Evolutionary conservation across 2,329 filamentous ascomycete genomes (phyloP).

Genomic region (Cercospora beticola): DNA sequence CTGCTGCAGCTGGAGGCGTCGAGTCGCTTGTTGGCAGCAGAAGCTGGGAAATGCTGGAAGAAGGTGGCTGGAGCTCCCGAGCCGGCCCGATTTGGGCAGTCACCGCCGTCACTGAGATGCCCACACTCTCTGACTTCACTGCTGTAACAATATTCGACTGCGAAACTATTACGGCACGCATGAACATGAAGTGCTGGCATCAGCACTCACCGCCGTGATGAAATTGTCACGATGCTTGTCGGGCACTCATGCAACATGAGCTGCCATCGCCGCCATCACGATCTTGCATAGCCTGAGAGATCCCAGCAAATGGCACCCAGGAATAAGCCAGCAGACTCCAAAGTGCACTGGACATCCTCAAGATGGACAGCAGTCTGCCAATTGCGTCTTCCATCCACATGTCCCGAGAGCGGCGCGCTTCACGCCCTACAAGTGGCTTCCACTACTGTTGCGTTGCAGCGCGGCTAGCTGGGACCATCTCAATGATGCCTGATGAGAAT

Average conservation of each 20-base stretch:
- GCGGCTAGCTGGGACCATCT: background rate
- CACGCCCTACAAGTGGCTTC: background rate
- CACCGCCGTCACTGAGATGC: background rate
- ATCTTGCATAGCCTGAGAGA: background rate
- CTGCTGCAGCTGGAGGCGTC: background rate
- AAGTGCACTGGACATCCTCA: background rate
- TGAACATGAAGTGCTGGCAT: background rate
- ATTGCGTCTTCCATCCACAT: background rate
- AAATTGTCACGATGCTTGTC: background rate
- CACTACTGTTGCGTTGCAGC: background rate
- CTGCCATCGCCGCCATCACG: background rate
- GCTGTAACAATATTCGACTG: background rate
- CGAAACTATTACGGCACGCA: background rate
- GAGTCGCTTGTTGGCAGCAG: background rate
- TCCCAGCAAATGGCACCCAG: background rate
- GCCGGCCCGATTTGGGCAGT: background rate
- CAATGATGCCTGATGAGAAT: background rate
- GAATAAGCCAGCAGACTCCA: background rate
- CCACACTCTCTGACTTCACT: background rate
- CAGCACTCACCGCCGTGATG: background rate
- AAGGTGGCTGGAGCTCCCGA: conserved; percentile 1
- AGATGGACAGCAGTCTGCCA: background rate
- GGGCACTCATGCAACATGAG: background rate
- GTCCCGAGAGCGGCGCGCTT: background rate
- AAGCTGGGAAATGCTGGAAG: conserved; percentile 1